Evolutionary conservation across 192 early-diverging fungal genomes (phyloP).

Genomic region (Spinellus fusiger): DNA sequence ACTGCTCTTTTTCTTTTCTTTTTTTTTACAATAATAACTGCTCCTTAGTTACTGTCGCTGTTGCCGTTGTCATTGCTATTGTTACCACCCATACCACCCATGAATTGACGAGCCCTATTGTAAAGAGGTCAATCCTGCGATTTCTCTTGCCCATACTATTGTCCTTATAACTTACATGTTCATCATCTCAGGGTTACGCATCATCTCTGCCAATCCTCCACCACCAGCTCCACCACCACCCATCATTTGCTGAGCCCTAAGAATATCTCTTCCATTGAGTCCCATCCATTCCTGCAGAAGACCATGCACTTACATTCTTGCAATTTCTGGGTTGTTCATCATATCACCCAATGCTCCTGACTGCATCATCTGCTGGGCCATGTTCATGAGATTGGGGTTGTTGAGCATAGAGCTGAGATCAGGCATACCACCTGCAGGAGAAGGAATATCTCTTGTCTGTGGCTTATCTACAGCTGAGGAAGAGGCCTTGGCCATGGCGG

Average conservation of each 20-base stretch:
- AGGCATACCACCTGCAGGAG: slow-evolving; percentile 47
- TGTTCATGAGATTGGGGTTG: slow-evolving; percentile 93
- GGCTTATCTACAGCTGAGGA: slow-evolving; percentile 28
- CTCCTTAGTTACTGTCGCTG: background rate
- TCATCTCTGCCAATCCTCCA: slow-evolving; percentile 50
- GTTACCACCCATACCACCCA: background rate
- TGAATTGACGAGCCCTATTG: background rate
- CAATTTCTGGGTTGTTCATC: slow-evolving; percentile 88
- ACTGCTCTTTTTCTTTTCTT: no score
- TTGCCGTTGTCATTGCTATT: background rate
- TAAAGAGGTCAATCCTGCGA: background rate
- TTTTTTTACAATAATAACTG: no score
- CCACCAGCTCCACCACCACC: slow-evolving; percentile 49
- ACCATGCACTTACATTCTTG: slow-evolving; percentile 60
- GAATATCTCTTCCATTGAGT: background rate
- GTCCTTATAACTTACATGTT: slow-evolving; percentile 33
- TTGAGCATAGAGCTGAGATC: slow-evolving; percentile 75
- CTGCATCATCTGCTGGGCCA: slow-evolving; percentile 91
- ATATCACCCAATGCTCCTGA: slow-evolving; percentile 75
- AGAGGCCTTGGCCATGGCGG: slow-evolving; percentile 56
- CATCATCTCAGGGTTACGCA: slow-evolving; percentile 69
- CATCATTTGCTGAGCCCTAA: slow-evolving; percentile 78
- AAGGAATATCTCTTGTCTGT: slow-evolving; percentile 21
- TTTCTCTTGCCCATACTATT: background rate
- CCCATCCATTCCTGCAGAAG: background rate